phyloP scores from a whole-genome alignment of 2,329 filamentous ascomycete species.

The Orbilia ellipsospora region DNA sequence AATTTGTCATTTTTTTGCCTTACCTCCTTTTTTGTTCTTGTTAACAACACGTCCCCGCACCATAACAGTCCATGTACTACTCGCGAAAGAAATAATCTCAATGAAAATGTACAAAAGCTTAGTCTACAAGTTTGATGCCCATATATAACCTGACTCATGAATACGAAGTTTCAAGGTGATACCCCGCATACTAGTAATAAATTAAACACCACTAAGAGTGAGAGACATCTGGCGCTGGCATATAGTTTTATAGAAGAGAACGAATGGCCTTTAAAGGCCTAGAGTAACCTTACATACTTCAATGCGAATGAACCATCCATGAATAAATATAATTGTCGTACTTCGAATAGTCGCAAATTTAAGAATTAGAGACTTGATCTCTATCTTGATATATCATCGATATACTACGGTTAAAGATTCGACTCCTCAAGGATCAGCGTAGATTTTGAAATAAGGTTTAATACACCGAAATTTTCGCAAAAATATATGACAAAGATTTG shows the following conservation, averaged over 20 bases:
- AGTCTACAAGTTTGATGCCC: neutral
- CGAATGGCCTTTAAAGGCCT: neutral
- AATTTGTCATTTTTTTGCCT: too few species aligned
- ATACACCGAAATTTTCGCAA: neutral
- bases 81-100: neutral
- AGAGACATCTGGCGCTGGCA: neutral
- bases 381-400: constrained; percentile 29
- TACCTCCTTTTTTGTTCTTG: too few species aligned
- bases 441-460: constrained; percentile 1
- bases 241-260: neutral
- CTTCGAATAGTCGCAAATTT: constrained; percentile 21
- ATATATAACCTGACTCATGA: too few species aligned
- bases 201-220: neutral
- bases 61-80: neutral
- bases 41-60: neutral
- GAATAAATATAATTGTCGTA: constrained; percentile 11
- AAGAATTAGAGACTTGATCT: constrained; percentile 21
- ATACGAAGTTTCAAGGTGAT: too few species aligned
- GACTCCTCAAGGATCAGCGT: constrained; percentile 29
- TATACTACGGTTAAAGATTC: constrained; percentile 21
- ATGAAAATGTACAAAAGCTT: neutral
- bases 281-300: neutral
- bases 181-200: neutral
- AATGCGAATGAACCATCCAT: too few species aligned
- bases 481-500: neutral